Percentiles rank a stretch among this genome's conserved stretches.
phyloP scores from a whole-genome alignment of 306 rosid species.

The Vicia faba region DNA sequence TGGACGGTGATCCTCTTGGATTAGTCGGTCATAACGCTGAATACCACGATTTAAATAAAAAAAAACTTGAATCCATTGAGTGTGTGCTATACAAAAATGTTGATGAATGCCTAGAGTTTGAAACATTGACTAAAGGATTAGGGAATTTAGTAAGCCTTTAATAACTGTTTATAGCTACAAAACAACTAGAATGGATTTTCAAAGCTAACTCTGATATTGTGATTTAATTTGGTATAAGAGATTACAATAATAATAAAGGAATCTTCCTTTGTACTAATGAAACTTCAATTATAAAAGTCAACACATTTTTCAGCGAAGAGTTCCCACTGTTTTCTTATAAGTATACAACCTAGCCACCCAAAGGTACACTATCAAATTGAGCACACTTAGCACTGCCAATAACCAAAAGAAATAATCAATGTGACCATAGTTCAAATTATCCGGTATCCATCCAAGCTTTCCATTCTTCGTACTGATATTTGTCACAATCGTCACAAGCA shows the following conservation, averaged over 20 bases:
- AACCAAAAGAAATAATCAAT: slow-evolving; percentile 82
- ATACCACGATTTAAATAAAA: too few species aligned
- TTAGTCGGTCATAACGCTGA: too few species aligned
- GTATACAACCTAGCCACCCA: slow-evolving; percentile 56
- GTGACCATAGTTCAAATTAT: slow-evolving; percentile 76
- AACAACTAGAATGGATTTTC: too few species aligned
- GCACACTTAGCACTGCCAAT: slow-evolving; percentile 61
- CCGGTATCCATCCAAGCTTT: slow-evolving; percentile 81
- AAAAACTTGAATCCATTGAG: too few species aligned
- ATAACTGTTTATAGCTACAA: too few species aligned
- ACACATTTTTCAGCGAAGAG: slow-evolving; percentile 40
- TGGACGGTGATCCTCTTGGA: too few species aligned
- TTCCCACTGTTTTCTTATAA: slow-evolving; percentile 61
- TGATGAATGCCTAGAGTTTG: too few species aligned
- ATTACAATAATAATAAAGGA: slow-evolving; percentile 21
- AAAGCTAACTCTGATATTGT: too few species aligned
- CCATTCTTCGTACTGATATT: slow-evolving; percentile 58
- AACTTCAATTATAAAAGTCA: slow-evolving; percentile 9
- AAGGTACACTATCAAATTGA: slow-evolving; percentile 60
- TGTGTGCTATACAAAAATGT: too few species aligned
- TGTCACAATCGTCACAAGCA: slow-evolving; percentile 74
- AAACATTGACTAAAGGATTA: too few species aligned
- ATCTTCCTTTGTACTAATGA: slow-evolving; percentile 10
- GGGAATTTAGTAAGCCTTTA: too few species aligned
- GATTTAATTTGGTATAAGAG: slow-evolving; percentile 1